Percentiles rank a stretch among this genome's conserved stretches.
Evolutionary conservation across 2,329 filamentous ascomycete species (phyloP).

Genomic region (Periglandula ipomoeae): DNA sequence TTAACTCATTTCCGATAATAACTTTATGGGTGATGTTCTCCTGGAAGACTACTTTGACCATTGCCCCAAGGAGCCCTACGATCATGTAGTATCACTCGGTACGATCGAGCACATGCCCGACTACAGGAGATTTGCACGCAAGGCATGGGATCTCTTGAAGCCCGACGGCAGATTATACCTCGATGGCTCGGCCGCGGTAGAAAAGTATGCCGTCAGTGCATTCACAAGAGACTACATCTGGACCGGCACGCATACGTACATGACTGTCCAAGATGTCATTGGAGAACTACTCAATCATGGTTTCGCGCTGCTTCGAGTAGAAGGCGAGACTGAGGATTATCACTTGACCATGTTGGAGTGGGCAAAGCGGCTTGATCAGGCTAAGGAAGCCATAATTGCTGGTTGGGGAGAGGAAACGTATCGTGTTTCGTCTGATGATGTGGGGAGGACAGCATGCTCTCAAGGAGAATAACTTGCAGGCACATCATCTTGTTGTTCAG

Average conservation of each 20-base stretch:
- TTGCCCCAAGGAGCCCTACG: background rate
- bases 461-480: constrained; percentile 3
- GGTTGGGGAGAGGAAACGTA: constrained; percentile 6
- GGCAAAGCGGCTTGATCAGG: constrained; percentile 2
- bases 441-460: constrained; percentile 4
- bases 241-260: constrained; percentile 2
- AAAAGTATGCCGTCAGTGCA: constrained; percentile 3
- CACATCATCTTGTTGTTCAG: constrained; percentile 1
- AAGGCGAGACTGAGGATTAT: constrained; percentile 1
- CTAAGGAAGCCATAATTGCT: constrained; percentile 2
- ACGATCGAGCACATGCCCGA: constrained; percentile 4
- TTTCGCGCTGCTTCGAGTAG: background rate
- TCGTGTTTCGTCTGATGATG: constrained; percentile 3
- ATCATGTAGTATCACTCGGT: background rate
- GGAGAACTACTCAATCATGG: constrained; percentile 1
- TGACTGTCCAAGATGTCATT: constrained; percentile 4
- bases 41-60: constrained; percentile 5
- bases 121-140: background rate
- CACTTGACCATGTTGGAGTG: constrained; percentile 4
- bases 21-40: background rate
- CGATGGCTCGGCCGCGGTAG: constrained; percentile 1
- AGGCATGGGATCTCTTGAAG: constrained; percentile 1
- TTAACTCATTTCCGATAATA: background rate
- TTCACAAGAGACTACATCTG: constrained; percentile 3
- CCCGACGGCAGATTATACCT: constrained; percentile 3